Evolutionary conservation across 2,329 filamentous ascomycete species (phyloP).

Genomic region (Clarireedia sp.): DNA sequence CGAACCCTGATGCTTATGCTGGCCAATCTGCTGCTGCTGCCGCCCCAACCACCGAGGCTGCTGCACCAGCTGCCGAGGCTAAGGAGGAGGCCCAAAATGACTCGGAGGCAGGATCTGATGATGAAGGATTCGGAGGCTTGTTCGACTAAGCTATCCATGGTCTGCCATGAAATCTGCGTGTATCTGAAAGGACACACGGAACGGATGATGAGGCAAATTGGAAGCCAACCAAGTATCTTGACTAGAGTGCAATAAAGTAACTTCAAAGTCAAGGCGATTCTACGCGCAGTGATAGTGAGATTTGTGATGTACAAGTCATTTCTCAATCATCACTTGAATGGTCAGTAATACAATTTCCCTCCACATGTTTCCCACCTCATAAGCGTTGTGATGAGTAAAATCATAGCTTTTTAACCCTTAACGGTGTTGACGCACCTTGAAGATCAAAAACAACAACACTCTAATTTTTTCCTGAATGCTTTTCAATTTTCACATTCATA

Average conservation of each 20-base stretch:
- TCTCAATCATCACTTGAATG: constrained; percentile 9
- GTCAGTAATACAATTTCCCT: constrained; percentile 20
- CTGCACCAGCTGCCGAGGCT: constrained; percentile 34
- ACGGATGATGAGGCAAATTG: constrained; percentile 21
- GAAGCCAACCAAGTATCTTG: constrained; percentile 19
- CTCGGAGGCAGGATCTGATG: constrained; percentile 57
- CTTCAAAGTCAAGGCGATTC: constrained; percentile 12
- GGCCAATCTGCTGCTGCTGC: constrained; percentile 47
- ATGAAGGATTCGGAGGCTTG: constrained; percentile 66
- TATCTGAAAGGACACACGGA: constrained; percentile 13
- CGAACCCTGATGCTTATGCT: constrained; percentile 96
- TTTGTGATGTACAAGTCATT: constrained; percentile 8
- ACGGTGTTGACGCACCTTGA: constrained; percentile 29
- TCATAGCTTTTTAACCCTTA: constrained; percentile 36
- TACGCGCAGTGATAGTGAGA: constrained; percentile 7
- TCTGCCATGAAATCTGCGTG: constrained; percentile 19
- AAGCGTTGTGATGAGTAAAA: constrained; percentile 30
- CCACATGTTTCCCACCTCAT: constrained; percentile 5
- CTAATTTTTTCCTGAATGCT: constrained; percentile 36
- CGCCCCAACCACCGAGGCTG: constrained; percentile 39
- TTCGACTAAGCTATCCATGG: constrained; percentile 48
- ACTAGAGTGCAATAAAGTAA: constrained; percentile 20
- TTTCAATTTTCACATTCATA: constrained; percentile 22
- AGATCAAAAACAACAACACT: constrained; percentile 34
- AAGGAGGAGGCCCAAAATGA: constrained; percentile 58